Evolutionary conservation across 2,329 filamentous ascomycete genomes (phyloP).

Genomic region (Fusarium circinatum): DNA sequence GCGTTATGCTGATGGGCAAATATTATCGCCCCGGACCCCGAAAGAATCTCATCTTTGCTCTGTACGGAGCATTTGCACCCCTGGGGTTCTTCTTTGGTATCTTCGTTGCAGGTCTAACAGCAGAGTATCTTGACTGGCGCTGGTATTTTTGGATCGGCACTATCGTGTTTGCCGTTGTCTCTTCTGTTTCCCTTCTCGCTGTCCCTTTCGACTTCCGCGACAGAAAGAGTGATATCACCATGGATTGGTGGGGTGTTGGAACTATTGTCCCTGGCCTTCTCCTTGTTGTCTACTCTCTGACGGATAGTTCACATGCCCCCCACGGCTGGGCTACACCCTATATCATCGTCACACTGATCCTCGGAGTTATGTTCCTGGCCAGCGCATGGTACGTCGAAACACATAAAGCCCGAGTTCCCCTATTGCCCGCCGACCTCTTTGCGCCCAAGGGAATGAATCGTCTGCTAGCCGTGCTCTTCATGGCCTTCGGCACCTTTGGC

Average conservation of each 20-base stretch:
- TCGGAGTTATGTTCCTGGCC: constrained; percentile 64
- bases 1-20: constrained; percentile 75
- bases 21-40: constrained; percentile 75
- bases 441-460: constrained; percentile 65
- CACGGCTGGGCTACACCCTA: constrained; percentile 73
- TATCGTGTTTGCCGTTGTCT: constrained; percentile 57
- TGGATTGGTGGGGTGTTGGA: constrained; percentile 70
- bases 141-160: constrained; percentile 78
- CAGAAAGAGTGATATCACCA: constrained; percentile 46
- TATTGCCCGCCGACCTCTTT: constrained; percentile 73
- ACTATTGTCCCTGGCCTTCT: constrained; percentile 68
- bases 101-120: constrained; percentile 71
- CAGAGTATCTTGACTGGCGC: constrained; percentile 69
- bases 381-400: constrained; percentile 71
- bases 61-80: constrained; percentile 68
- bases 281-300: constrained; percentile 74
- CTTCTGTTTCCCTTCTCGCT: constrained; percentile 55
- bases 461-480: constrained; percentile 64
- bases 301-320: constrained; percentile 70
- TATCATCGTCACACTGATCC: constrained; percentile 67
- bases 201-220: constrained; percentile 51
- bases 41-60: constrained; percentile 73
- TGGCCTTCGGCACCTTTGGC: constrained; percentile 64
- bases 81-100: constrained; percentile 73
- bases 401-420: constrained; percentile 67